A percentile compares a stretch with the other conserved stretches of the same genome.
phyloP scores from a whole-genome alignment of 2,329 filamentous ascomycete species.

The Diaporthe amygdali region DNA sequence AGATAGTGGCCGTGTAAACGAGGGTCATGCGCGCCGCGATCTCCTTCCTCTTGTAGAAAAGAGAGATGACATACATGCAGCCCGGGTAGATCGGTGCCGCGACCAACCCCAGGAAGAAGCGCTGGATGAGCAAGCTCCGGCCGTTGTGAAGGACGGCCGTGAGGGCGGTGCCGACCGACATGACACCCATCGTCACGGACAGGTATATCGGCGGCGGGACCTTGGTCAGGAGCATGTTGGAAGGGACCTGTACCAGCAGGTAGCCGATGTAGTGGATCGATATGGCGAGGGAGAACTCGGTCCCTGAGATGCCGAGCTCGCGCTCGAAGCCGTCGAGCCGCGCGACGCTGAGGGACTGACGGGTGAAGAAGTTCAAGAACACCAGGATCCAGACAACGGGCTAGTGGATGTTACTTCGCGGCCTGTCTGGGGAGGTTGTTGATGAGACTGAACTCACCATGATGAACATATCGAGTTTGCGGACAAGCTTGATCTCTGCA shows the following conservation, averaged over 20 bases:
- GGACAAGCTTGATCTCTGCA: slow-evolving; percentile 12
- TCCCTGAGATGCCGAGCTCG: neutral
- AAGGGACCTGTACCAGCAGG: slow-evolving; percentile 51
- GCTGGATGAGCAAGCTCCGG: slow-evolving; percentile 44
- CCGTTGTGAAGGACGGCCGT: neutral
- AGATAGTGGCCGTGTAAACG: neutral
- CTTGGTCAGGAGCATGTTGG: slow-evolving; percentile 47
- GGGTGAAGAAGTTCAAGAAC: slow-evolving; percentile 10
- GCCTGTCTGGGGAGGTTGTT: too few species aligned
- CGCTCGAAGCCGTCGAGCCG: neutral
- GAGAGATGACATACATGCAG: neutral
- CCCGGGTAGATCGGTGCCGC: slow-evolving; percentile 62
- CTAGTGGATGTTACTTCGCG: neutral
- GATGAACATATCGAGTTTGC: slow-evolving; percentile 6
- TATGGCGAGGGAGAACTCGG: neutral
- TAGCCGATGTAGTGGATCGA: slow-evolving; percentile 36
- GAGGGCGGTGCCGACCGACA: slow-evolving; percentile 32
- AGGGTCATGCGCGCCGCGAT: neutral
- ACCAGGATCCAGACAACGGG: slow-evolving; percentile 14
- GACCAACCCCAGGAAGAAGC: slow-evolving; percentile 59
- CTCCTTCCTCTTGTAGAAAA: slow-evolving; percentile 12
- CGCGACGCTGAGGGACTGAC: slow-evolving; percentile 8
- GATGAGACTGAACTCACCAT: neutral
- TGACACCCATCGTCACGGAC: slow-evolving; percentile 34
- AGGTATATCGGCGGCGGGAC: slow-evolving; percentile 31